Evolutionary conservation across 495 filamentous ascomycete species (phyloP).

Genomic region (Penicillium cataractarum): DNA sequence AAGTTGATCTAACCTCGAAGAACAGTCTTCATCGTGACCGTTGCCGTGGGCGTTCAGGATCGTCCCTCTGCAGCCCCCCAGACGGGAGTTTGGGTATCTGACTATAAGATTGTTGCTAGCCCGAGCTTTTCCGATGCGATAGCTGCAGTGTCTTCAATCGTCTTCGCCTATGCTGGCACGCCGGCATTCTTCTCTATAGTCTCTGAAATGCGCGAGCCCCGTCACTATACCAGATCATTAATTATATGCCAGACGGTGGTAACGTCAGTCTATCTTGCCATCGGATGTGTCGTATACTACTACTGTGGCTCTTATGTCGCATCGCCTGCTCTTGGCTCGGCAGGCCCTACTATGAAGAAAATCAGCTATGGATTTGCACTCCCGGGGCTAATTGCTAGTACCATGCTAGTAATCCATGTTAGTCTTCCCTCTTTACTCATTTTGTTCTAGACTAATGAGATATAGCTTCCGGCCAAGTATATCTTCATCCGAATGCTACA

Average conservation of each 20-base stretch:
- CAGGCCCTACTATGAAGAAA: slow-evolving; percentile 61
- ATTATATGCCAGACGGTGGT: slow-evolving; percentile 42
- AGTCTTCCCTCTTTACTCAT: slow-evolving; percentile 36
- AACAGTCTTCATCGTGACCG: slow-evolving; percentile 69
- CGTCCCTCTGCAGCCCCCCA: slow-evolving; percentile 40
- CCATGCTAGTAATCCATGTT: slow-evolving; percentile 36
- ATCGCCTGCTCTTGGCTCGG: slow-evolving; percentile 70
- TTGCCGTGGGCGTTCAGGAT: slow-evolving; percentile 61
- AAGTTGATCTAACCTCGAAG: slow-evolving; percentile 25
- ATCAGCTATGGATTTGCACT: slow-evolving; percentile 74
- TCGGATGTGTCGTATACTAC: slow-evolving; percentile 68
- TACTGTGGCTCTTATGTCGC: slow-evolving; percentile 68
- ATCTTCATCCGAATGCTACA: slow-evolving; percentile 63
- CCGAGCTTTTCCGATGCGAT: slow-evolving; percentile 44
- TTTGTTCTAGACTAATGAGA: background rate
- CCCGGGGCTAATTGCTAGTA: slow-evolving; percentile 51
- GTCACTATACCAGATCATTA: slow-evolving; percentile 62
- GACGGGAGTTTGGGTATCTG: slow-evolving; percentile 32
- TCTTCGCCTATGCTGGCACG: slow-evolving; percentile 66
- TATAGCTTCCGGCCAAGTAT: slow-evolving; percentile 54
- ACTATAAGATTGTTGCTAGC: slow-evolving; percentile 35
- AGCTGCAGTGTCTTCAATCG: slow-evolving; percentile 66
- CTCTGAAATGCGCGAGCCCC: slow-evolving; percentile 71
- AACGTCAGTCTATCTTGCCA: slow-evolving; percentile 65
- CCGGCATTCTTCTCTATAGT: slow-evolving; percentile 72